phyloP scores from a whole-genome alignment of 2,329 filamentous ascomycete genomes.

The Emericellopsis cladophorae region DNA sequence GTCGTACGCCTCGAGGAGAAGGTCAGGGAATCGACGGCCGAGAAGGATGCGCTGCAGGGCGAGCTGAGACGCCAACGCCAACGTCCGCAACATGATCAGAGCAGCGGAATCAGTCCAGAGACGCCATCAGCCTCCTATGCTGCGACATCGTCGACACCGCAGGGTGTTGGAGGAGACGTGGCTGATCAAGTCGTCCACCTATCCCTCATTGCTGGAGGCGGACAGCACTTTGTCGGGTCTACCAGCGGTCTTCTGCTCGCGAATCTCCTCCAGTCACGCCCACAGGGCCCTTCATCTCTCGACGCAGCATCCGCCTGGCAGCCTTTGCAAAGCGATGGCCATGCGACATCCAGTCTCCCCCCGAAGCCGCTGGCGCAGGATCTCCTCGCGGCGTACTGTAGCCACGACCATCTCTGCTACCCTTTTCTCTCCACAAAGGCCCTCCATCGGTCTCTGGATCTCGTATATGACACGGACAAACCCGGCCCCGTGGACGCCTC shows the following conservation, averaged over 20 bases:
- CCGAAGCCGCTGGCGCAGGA: slow-evolving; percentile 19
- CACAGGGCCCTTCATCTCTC: neutral
- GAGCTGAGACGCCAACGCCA: slow-evolving; percentile 3
- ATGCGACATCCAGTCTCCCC: slow-evolving; percentile 12
- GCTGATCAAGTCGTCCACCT: slow-evolving; percentile 27
- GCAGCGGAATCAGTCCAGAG: slow-evolving; percentile 1
- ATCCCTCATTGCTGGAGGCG: slow-evolving; percentile 26
- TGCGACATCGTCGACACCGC: slow-evolving; percentile 1
- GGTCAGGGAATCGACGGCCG: slow-evolving; percentile 16
- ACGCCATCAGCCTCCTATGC: neutral
- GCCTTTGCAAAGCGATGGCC: slow-evolving; percentile 5
- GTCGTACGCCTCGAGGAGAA: slow-evolving; percentile 20
- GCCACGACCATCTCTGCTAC: slow-evolving; percentile 28
- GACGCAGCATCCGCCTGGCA: slow-evolving; percentile 4
- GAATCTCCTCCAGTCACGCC: slow-evolving; percentile 19
- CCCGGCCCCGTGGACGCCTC: slow-evolving; percentile 19
- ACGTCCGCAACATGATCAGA: neutral
- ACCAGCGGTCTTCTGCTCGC: slow-evolving; percentile 26
- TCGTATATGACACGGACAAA: slow-evolving; percentile 15
- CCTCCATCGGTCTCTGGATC: slow-evolving; percentile 13
- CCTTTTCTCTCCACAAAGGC: slow-evolving; percentile 22
- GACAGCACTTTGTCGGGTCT: slow-evolving; percentile 26
- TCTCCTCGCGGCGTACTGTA: slow-evolving; percentile 25
- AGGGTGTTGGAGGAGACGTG: slow-evolving; percentile 12
- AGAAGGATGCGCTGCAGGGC: slow-evolving; percentile 12